Percentiles rank a stretch among this genome's conserved stretches.
Evolutionary conservation across 2,329 filamentous ascomycete species (phyloP).

Genomic region (Whalleya microplaca): DNA sequence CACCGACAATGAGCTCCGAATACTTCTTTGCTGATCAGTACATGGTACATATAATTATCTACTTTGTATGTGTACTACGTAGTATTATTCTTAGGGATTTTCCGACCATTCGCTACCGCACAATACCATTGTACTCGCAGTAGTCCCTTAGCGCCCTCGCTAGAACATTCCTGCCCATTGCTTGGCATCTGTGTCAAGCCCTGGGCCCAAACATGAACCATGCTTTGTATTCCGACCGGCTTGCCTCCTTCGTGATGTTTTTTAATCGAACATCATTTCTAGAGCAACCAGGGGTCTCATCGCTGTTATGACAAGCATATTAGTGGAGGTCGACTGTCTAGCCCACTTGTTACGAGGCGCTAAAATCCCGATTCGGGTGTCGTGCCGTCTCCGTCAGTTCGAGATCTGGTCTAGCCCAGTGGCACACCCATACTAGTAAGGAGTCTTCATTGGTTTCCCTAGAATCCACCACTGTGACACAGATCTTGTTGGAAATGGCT

Average conservation of each 20-base stretch:
- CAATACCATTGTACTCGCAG: too few species aligned
- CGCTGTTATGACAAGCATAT: neutral
- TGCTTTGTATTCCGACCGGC: too few species aligned
- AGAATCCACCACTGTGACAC: constrained; percentile 28
- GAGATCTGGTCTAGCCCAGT: neutral
- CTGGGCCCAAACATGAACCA: neutral
- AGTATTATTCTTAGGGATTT: too few species aligned
- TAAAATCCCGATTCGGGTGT: neutral
- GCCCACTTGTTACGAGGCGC: neutral
- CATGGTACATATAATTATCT: too few species aligned
- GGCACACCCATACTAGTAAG: neutral
- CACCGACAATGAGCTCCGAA: too few species aligned
- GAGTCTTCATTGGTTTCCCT: constrained; percentile 16
- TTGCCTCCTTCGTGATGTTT: neutral
- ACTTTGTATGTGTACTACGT: too few species aligned
- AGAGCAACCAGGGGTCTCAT: neutral
- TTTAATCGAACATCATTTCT: neutral
- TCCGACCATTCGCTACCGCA: too few species aligned
- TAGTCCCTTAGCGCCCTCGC: neutral
- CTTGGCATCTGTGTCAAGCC: neutral
- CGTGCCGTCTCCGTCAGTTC: neutral
- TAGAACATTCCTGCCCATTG: neutral
- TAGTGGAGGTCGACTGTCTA: neutral
- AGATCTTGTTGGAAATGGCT: constrained; percentile 24
- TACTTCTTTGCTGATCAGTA: too few species aligned